These are phyloP conservation scores for Neopestalotiopsis sp. DNA, from an alignment of 2,329 filamentous ascomycete genomes.

Conservation along the genomic window DNA sequence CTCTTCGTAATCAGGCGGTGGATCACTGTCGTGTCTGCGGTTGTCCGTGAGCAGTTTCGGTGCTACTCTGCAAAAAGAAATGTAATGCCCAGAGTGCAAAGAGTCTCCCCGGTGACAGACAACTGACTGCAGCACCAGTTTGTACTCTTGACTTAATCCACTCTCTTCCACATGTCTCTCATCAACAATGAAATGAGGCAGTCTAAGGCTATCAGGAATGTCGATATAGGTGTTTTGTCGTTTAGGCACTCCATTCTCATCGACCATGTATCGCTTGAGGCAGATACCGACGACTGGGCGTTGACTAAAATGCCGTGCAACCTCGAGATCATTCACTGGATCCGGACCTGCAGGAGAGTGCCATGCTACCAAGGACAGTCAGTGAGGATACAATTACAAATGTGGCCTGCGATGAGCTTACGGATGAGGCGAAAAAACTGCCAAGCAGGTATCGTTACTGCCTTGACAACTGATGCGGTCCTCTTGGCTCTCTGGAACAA, in stretches of 20 bases:
- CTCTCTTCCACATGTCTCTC: conserved; percentile 69
- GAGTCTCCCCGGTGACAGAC: conserved; percentile 91
- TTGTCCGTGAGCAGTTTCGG: conserved; percentile 65
- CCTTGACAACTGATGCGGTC: conserved; percentile 66
- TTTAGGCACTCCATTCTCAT: conserved; percentile 68
- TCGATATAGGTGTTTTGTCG: conserved; percentile 85
- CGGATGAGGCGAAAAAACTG: conserved; percentile 95
- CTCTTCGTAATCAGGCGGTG: conserved; percentile 70
- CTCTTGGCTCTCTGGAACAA: conserved; percentile 49
- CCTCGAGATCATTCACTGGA: conserved; percentile 72
- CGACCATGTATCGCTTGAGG: conserved; percentile 86
- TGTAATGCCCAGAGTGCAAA: conserved; percentile 88
- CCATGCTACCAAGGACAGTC: conserved; percentile 68
- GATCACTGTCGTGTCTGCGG: conserved; percentile 57
- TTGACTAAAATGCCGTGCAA: conserved; percentile 85
- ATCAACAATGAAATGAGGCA: conserved; percentile 90
- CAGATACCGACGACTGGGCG: conserved; percentile 91
- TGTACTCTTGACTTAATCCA: conserved; percentile 86
- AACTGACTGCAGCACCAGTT: conserved; percentile 87
- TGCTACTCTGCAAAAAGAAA: conserved; percentile 82
- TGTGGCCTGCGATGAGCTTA: conserved; percentile 51
- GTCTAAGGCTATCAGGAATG: conserved; percentile 79
- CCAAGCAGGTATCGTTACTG: conserved; percentile 95
- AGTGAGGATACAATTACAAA: conserved; percentile 29
- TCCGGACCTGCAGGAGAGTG: conserved; percentile 67